These are phyloP conservation scores for Onygena corvina DNA, from an alignment of 2,329 filamentous ascomycete species.

Conservation along the genomic window DNA sequence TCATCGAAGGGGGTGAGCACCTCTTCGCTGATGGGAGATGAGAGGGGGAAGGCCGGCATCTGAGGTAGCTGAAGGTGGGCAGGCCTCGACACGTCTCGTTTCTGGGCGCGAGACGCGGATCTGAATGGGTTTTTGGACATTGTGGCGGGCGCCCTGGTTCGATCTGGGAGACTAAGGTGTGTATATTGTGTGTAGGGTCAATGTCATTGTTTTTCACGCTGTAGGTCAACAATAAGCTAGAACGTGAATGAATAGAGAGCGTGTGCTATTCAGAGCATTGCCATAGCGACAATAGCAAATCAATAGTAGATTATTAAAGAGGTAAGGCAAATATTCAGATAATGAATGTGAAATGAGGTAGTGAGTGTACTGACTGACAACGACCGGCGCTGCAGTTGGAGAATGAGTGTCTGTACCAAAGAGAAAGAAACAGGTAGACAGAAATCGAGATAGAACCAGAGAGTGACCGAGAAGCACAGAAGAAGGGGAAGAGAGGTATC, in stretches of 20 bases:
- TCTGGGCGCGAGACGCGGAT: not conserved
- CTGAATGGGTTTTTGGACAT: constrained; percentile 8
- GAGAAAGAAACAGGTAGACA: not conserved
- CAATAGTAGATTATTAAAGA: not conserved
- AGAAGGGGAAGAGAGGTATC: not conserved
- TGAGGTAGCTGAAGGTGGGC: constrained; percentile 18
- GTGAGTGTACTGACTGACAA: constrained; percentile 2
- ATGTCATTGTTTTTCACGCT: not conserved
- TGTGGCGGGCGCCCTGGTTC: not conserved
- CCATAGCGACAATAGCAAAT: not conserved
- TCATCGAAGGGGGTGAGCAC: constrained; percentile 29
- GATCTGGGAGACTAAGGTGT: not conserved
- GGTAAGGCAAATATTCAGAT: not conserved
- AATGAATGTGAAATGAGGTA: not conserved
- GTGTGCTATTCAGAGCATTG: not conserved
- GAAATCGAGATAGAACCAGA: too few species aligned
- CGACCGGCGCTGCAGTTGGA: constrained; percentile 1
- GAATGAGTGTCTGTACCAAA: not conserved
- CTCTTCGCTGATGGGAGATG: constrained; percentile 35
- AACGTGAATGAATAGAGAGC: not conserved
- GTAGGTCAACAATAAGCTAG: not conserved
- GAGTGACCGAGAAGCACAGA: too few species aligned
- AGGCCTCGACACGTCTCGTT: not conserved
- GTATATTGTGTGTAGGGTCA: not conserved
- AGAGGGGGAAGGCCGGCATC: constrained; percentile 31